Conservation (phyloP, 352 stramenopile species). For the Globisporangium parvum region DNA sequence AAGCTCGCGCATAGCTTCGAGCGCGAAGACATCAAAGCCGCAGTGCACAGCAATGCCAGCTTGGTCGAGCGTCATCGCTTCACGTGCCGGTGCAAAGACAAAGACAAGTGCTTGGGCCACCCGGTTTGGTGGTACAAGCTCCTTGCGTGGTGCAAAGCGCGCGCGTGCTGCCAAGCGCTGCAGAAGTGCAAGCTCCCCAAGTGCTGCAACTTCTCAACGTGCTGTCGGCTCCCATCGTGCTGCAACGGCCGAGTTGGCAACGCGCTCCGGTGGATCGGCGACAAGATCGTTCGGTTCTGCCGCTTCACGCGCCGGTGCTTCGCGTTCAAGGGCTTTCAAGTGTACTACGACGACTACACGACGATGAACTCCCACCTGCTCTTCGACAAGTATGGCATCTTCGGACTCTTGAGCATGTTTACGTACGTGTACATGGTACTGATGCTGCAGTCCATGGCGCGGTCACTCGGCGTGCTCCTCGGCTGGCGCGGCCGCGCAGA, state of each 20-base stretch:
- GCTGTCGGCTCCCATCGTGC: not conserved
- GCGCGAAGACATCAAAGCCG: conserved; percentile 30
- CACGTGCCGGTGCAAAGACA: not conserved
- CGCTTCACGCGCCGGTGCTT: not conserved
- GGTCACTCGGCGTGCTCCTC: conserved; percentile 29
- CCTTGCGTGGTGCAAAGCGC: not conserved
- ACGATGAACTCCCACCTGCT: conserved; percentile 22
- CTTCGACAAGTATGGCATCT: conserved; percentile 32
- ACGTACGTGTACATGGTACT: conserved; percentile 43
- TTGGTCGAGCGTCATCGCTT: conserved; percentile 20
- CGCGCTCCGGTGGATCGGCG: not conserved
- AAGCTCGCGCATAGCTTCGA: conserved; percentile 24
- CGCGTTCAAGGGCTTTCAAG: conserved; percentile 8
- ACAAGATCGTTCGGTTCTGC: not conserved
- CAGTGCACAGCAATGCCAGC: conserved; percentile 51
- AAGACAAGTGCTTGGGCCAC: not conserved
- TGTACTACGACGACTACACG: conserved; percentile 39
- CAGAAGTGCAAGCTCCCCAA: not conserved
- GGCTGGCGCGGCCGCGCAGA: conserved; percentile 25
- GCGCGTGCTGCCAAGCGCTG: not conserved
- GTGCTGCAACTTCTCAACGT: not conserved
- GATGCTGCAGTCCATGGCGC: conserved; percentile 43
- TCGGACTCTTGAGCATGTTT: conserved; percentile 37
- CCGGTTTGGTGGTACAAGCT: not conserved
- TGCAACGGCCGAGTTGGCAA: not conserved